Conservation (phyloP, 140 eudicot species). For the Cichorium intybus region DNA sequence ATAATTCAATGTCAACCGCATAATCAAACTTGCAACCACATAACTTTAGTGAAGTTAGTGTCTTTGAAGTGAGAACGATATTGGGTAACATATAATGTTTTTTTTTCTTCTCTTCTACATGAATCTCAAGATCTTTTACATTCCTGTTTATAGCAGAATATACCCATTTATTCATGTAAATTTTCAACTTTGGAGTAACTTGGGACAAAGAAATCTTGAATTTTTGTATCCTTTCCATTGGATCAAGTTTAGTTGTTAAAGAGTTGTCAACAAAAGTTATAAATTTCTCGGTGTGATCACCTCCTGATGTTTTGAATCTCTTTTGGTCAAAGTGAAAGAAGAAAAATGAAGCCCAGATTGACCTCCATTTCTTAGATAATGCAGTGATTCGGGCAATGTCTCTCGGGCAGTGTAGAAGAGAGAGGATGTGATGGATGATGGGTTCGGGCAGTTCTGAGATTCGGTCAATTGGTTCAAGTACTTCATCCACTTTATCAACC, state of each 20-base stretch:
- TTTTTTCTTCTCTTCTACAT: conserved; percentile 24
- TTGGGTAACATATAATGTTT: conserved; percentile 29
- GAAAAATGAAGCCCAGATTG: conserved; percentile 41
- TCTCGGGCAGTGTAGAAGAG: conserved; percentile 39
- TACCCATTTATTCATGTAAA: conserved; percentile 31
- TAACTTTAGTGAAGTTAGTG: conserved; percentile 43
- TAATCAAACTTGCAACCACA: conserved; percentile 33
- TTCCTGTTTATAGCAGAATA: conserved; percentile 34
- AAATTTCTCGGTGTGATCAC: conserved; percentile 21
- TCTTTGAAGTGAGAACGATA: conserved; percentile 19
- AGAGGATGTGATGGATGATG: conserved; percentile 52
- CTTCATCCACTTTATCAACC: conserved; percentile 13
- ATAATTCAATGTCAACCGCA: conserved; percentile 18
- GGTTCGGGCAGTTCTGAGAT: conserved; percentile 54
- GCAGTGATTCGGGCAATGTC: conserved; percentile 44
- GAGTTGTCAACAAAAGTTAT: conserved; percentile 37
- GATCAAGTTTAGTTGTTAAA: conserved; percentile 34
- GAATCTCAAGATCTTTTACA: conserved; percentile 52
- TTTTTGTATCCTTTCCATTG: conserved; percentile 34
- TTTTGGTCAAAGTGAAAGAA: conserved; percentile 53
- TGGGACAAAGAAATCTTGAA: conserved; percentile 35
- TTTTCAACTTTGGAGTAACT: not conserved
- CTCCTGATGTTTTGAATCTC: conserved; percentile 22
- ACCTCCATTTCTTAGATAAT: conserved; percentile 55
- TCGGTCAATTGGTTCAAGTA: conserved; percentile 34